Conservation (phyloP, 345 rosid species). For the Microcos paniculata region DNA sequence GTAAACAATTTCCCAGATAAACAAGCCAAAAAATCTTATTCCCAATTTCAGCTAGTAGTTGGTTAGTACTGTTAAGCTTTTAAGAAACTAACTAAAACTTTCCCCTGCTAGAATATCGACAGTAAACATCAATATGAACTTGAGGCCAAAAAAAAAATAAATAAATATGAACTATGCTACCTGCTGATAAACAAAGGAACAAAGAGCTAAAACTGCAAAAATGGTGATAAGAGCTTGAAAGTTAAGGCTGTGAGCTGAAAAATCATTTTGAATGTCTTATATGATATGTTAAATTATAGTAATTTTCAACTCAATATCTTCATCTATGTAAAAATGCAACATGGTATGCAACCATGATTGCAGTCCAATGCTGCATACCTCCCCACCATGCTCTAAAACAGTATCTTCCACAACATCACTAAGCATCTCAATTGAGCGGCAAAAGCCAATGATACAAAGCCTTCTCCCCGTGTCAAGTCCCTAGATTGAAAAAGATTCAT, state of each 20-base stretch:
- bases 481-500: constrained; percentile 33
- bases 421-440: constrained; percentile 97
- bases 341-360: background rate
- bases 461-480: constrained; percentile 93
- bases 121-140: background rate
- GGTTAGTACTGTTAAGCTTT: background rate
- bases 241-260: background rate
- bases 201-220: background rate
- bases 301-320: background rate
- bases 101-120: background rate
- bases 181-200: constrained; percentile 3
- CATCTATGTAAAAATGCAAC: background rate
- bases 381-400: constrained; percentile 90
- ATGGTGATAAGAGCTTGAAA: background rate
- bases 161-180: background rate
- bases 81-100: constrained; percentile 5
- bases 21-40: background rate
- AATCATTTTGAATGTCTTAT: background rate
- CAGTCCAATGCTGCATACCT: constrained; percentile 43
- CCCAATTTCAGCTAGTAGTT: background rate
- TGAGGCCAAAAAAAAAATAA: too few relatives aligned
- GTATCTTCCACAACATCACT: constrained; percentile 94
- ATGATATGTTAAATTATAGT: background rate
- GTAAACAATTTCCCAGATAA: background rate
- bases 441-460: constrained; percentile 91